Base-by-base conservation (phyloP, 1,139 yeast genomes). In the Blastobotrys persicus region DNA sequence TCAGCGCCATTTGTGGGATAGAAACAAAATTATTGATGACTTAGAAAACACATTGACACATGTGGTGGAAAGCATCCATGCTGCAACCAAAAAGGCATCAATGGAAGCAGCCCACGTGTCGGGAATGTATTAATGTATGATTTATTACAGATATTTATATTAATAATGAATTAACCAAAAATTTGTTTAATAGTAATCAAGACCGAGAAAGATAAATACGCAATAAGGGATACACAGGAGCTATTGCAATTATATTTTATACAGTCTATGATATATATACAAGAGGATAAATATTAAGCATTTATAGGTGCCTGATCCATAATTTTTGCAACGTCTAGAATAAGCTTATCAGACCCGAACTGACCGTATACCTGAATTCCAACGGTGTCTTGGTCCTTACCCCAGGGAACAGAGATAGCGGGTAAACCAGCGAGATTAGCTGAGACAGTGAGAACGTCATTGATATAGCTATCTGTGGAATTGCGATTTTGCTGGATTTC, bases 381-480 rank as follows among this genome's bases (percentile, higher is more conserved):
- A 1, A 87, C 78, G 0, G 67, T 65, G 2, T 64, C 60, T 5
- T 58, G 55, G 11, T 62, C 58, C 0, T 54, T 56, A 13, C 62
- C 67, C 61, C 72, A 76, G 0, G 98, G 98, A 1, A 91, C 70
- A 0, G 85, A 78, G 9, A 91, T 75, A 0, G 95, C 79, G 0
- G 99, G 99, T 2, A 92, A 68, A 0, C 98, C 98, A 0, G 96
- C 95, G 54, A 94, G 70, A 1, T 95, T 89, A 40, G 94, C 86
- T 0, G 98, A 97, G 2, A 91, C 85, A 0, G 97, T 88, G 53
- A 89, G 74, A 1, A 87, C 80, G 64, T 94, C 98, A 64, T 88
- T 87, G 45, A 84, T 74, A 59, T 86, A 89, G 14, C 83, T 76
- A 46, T 79, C 80, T 5, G 86, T 74, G 4, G 87, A 74, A 64